Base-by-base conservation (phyloP, 768 basidiomycete genomes). In the Russula griseocarnosa region DNA sequence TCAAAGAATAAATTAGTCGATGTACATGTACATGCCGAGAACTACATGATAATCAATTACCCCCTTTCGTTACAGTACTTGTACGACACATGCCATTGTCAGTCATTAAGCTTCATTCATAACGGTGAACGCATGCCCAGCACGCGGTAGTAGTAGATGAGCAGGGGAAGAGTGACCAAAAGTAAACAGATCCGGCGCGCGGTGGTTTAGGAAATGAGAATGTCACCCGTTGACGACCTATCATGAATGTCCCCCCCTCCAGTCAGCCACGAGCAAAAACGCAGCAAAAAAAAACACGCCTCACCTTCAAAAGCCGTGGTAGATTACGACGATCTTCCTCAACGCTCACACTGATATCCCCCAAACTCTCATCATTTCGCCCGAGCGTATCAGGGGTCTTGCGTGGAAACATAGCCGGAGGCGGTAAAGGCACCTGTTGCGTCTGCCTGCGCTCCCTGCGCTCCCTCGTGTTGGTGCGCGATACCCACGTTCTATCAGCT, bases 201-300 rank as follows among this genome's bases (percentile, higher is more conserved):
- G 2, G 42, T n/a, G n/a, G 7, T 11, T 44, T n/a, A 22, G 9
- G 24, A 50, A 50, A 36, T 13, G 22, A 51, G 14, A 36, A n/a
- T 10, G 38, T 62, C 52, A 68, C 24, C 34, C 46, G 38, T 66
- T 67, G 36, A 69, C 60, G 42, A 64, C 59, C 67, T 70, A 55
- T n/a, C 47, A 22, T 16, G 8, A 5, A 30, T 6, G 30, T 13
- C 10, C 42, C 13, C 20, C 28, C 20, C n/a, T n/a, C 26, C 14
- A 20, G 20, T 47, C 22, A 47, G 46, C 46, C 11, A 47, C n/a
- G 44, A 8, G 44, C 22, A 0, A 22, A 24, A 13, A n/a, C 11
- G 3, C 32, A 34, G 20, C 3, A 38, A 36, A 24, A n/a, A 36
- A 14, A 55, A 22, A 20, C 1, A 53, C 11, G 11, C 1, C 56